Base-by-base conservation (phyloP, 2,329 filamentous ascomycete genomes). In the Myriangium duriaei region DNA sequence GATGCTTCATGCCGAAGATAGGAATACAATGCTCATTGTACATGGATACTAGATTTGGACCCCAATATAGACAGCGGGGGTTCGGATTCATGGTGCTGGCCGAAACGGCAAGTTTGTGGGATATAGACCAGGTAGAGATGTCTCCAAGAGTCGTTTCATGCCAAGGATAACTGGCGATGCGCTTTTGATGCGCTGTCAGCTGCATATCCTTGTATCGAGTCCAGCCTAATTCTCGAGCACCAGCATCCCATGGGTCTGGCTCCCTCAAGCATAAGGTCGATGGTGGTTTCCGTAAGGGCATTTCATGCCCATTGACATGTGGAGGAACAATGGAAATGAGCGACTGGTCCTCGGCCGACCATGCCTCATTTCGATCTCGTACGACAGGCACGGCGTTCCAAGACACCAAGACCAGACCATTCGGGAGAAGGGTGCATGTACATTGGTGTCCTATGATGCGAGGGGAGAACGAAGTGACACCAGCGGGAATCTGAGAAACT, bases 1-100 rank as follows among this genome's bases (percentile, higher is more conserved):
- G 50, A 34, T 55, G 51, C 37, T 49, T 50, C 1, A 39, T 32
- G 10, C 44, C 50, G 14, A 50, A 49, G 4, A 55, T 15, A 7
- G 46, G 47, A 6, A 49, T 44, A 21, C 47, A 51, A 5, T 49
- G 45, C 31, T 52, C 52, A 41, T 55, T 55, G 43, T 55, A 53
- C 11, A 55, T 43, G 19, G 52, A 47, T 0, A 44, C 48, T 30
- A 56, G 51, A 2, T 56, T 48, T 5, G 53, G 42, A 5, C 60
- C 59, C 55, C 49, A 55, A 21, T 39, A 39, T 30, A 39, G 15
- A 13, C 28, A 21, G 11, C 36, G 19, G 4, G 36, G 36, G 15
- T 39, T 30, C 9, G 36, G 36, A 33, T 39, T 39, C 10, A 39
- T 17, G 9, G 28, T 26, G 28, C 30, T 39, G 7, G 29, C 36